These are phyloP conservation scores for Jamesozyma rosinii DNA, from an alignment of 805 yeast genomes.

Conservation along the genomic window DNA sequence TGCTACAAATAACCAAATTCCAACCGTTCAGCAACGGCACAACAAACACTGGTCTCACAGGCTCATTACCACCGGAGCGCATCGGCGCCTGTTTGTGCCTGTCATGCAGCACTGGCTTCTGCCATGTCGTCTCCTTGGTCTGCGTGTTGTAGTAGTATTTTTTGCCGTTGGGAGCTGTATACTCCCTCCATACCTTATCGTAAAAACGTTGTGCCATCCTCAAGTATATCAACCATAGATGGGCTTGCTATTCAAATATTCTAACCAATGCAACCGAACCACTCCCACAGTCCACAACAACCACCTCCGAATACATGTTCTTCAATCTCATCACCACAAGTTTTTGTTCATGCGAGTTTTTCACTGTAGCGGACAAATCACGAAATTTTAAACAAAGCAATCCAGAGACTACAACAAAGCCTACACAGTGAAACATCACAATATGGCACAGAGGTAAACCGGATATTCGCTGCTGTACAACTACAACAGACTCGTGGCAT, in stretches of 20 bases:
- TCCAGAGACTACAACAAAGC: too few species aligned
- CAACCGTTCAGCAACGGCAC: slow-evolving; percentile 29
- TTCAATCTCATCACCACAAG: too few species aligned
- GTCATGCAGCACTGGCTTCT: slow-evolving; percentile 21
- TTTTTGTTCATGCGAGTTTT: too few species aligned
- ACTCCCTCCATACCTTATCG: slow-evolving; percentile 30
- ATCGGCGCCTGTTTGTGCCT: slow-evolving; percentile 4
- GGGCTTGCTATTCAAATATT: not conserved
- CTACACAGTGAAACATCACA: too few species aligned
- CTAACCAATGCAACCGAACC: not conserved
- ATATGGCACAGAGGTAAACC: too few species aligned
- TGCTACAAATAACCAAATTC: slow-evolving; percentile 35
- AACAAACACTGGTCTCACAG: slow-evolving; percentile 9
- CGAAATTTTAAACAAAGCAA: too few species aligned
- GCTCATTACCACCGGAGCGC: slow-evolving; percentile 2
- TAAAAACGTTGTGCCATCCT: not conserved
- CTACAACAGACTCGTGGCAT: too few species aligned
- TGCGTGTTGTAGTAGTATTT: slow-evolving; percentile 33
- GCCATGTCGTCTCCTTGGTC: slow-evolving; percentile 34
- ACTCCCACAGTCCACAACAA: too few species aligned
- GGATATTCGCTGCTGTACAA: too few species aligned
- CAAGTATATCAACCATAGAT: not conserved
- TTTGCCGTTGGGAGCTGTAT: slow-evolving; percentile 32
- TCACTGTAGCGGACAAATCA: too few species aligned
- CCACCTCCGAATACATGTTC: too few species aligned